Base-by-base conservation (phyloP, 768 basidiomycete genomes). In the Suillus tomentosus region DNA sequence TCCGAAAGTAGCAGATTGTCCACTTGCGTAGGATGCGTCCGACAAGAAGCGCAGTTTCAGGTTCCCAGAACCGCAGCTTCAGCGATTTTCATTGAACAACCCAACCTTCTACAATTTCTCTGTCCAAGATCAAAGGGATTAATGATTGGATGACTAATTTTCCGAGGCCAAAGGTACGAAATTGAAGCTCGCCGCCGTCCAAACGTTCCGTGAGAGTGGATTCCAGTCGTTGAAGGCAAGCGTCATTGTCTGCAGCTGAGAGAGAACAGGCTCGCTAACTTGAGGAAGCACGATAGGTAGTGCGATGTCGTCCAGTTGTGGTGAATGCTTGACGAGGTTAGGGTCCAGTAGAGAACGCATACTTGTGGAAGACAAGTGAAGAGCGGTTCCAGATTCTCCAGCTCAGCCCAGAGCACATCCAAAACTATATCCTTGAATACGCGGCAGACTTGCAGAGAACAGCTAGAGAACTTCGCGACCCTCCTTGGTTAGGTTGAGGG, bases 351-450 rank as follows among this genome's bases (percentile, higher is more conserved):
- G 19, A 36, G n/a, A 36, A 22, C 19, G 10, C 31, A 50, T 40
- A 22, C 53, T 54, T 9, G 34, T 36, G 19, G 11, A 54, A 54
- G 31, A n/a, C 53, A 34, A 36, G 19, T 13, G 5, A 53, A 10
- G 2, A 31, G 51, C 3, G 4, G 53, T 36, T 14, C 19, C 53
- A 54, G 6, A 36, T 62, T 60, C 3, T 58, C n/a, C 27, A 73
- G 61, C 31, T 67, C 47, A 0, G 48, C 42, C 70, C 64, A 71
- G 5, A 69, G 54, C 53, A 64, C 45, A 27, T 67, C 54, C 11
- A 73, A 22, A 3, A 67, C 67, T 7, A 64, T 56, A 0, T 66
- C 59, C 22, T 61, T 71, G 64, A 72, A 69, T 9, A 64, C 19
- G n/a, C 8, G 64, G 58, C 70, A 71, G 39, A 40, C 24, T 27